phyloP scores from a whole-genome alignment of 2,329 filamentous ascomycete genomes.

The Hymenoscyphus scutula region DNA sequence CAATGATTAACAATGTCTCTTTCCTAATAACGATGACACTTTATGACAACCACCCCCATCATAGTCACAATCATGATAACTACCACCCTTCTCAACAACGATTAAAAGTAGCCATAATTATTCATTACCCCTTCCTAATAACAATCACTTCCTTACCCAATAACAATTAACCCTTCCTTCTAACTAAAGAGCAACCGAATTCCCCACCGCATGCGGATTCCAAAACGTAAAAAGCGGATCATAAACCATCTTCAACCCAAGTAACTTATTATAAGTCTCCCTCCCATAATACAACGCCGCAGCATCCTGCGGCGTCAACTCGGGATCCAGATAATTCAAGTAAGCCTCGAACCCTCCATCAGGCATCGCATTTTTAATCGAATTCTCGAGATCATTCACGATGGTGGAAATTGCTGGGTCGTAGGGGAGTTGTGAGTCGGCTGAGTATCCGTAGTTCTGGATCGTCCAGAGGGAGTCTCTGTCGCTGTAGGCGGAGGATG shows the following conservation, averaged over 20 bases:
- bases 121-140: too few relatives aligned
- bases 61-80: too few relatives aligned
- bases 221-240: slow-evolving; percentile 28
- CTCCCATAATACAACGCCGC: slow-evolving; percentile 28
- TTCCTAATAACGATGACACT: too few relatives aligned
- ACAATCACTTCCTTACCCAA: too few relatives aligned
- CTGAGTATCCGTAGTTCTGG: slow-evolving; percentile 25
- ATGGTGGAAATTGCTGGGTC: slow-evolving; percentile 14
- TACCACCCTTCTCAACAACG: too few relatives aligned
- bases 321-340: slow-evolving; percentile 31
- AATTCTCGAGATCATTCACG: slow-evolving; percentile 23
- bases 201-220: slow-evolving; percentile 27
- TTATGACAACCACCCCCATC: too few relatives aligned
- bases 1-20: too few relatives aligned
- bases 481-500: slow-evolving; percentile 21
- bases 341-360: slow-evolving; percentile 30
- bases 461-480: slow-evolving; percentile 27
- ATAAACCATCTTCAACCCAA: slow-evolving; percentile 24
- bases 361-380: slow-evolving; percentile 23
- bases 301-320: slow-evolving; percentile 17
- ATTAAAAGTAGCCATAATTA: too few relatives aligned
- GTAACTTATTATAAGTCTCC: slow-evolving; percentile 22
- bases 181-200: slow-evolving; percentile 4
- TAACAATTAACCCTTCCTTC: too few relatives aligned
- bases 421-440: slow-evolving; percentile 16